These are phyloP conservation scores for Lactifluus echinatus DNA, from an alignment of 768 basidiomycete species.

Conservation along the genomic window DNA sequence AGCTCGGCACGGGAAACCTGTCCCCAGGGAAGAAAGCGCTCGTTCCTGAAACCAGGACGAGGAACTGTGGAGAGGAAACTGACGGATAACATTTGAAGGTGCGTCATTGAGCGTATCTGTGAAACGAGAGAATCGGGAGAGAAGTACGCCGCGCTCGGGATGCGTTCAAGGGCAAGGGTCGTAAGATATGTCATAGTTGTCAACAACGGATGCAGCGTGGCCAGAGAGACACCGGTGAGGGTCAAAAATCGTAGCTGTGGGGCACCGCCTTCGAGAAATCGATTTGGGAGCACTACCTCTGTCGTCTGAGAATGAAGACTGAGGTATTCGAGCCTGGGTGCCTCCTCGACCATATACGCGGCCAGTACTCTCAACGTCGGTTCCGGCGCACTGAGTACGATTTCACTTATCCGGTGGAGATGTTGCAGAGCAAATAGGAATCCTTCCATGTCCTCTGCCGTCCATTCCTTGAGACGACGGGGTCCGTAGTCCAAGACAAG, in stretches of 20 bases:
- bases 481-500: slow-evolving; percentile 11
- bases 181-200: slow-evolving; percentile 1
- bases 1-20: not conserved
- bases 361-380: not conserved
- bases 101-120: slow-evolving; percentile 2
- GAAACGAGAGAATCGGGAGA: slow-evolving; percentile 3
- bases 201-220: not conserved
- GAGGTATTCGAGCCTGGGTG: slow-evolving; percentile 4
- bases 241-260: slow-evolving; percentile 5
- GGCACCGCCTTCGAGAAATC: slow-evolving; percentile 1
- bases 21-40: not conserved
- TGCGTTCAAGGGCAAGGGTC: slow-evolving; percentile 12
- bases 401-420: not conserved
- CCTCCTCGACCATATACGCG: not conserved
- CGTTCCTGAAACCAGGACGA: slow-evolving; percentile 1
- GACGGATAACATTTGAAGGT: slow-evolving; percentile 2
- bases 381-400: slow-evolving; percentile 6
- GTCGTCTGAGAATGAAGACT: slow-evolving; percentile 6
- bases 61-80: slow-evolving; percentile 8
- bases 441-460: not conserved
- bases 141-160: slow-evolving; percentile 7
- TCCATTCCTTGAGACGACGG: slow-evolving; percentile 1
- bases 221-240: slow-evolving; percentile 4
- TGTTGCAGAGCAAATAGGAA: not conserved
- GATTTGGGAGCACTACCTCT: slow-evolving; percentile 4